Conservation (phyloP, 371 early-diverging fungal genomes). For the Syncephalastrum sp. region DNA sequence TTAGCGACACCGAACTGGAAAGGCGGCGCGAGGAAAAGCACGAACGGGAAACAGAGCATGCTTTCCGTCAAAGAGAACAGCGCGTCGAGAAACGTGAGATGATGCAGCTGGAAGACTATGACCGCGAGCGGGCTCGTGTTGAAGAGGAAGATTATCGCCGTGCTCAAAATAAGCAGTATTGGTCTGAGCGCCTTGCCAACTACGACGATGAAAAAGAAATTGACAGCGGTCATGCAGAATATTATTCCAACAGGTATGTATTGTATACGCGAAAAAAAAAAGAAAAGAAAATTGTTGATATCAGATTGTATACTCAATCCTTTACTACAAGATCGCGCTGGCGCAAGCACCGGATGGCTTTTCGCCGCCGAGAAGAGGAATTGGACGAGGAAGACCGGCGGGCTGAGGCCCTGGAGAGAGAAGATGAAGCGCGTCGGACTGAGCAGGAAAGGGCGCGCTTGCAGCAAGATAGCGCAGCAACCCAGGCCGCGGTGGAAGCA, state of each 20-base stretch:
- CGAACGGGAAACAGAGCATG: slow-evolving; percentile 64
- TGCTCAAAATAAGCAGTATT: slow-evolving; percentile 45
- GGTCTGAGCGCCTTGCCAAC: slow-evolving; percentile 55
- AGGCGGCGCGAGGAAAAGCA: slow-evolving; percentile 59
- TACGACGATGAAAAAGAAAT: slow-evolving; percentile 78
- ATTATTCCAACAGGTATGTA: slow-evolving; percentile 67
- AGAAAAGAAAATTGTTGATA: neutral
- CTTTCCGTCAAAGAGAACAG: slow-evolving; percentile 67
- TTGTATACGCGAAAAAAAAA: slow-evolving; percentile 2
- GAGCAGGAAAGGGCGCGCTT: slow-evolving; percentile 35
- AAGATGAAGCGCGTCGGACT: slow-evolving; percentile 31
- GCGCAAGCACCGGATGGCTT: slow-evolving; percentile 61
- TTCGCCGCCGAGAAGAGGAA: slow-evolving; percentile 68
- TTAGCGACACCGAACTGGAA: slow-evolving; percentile 73
- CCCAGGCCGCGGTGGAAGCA: slow-evolving; percentile 30
- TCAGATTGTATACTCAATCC: neutral
- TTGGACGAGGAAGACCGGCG: slow-evolving; percentile 69
- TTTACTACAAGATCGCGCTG: slow-evolving; percentile 58
- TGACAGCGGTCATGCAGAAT: slow-evolving; percentile 62
- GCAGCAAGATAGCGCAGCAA: slow-evolving; percentile 19
- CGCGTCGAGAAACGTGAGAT: slow-evolving; percentile 66
- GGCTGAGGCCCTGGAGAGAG: slow-evolving; percentile 56
- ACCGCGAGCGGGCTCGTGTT: slow-evolving; percentile 51
- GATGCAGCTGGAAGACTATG: slow-evolving; percentile 50
- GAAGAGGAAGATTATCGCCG: slow-evolving; percentile 49